Evolutionary conservation across 768 basidiomycete genomes (phyloP).

Genomic region (Psilocybe tampanensis): DNA sequence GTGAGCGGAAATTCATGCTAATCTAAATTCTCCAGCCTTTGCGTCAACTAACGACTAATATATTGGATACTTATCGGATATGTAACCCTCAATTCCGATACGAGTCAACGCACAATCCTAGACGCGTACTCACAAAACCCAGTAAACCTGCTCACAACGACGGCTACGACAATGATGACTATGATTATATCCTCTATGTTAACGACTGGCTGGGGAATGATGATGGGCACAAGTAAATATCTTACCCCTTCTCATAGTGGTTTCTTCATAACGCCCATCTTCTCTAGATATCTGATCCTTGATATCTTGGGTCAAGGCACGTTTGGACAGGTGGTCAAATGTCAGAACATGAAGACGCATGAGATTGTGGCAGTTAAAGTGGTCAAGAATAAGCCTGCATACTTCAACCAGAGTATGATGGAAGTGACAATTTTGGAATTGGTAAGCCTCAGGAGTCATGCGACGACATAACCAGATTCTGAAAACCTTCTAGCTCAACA

Average conservation of each 20-base stretch:
- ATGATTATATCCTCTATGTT: conserved; percentile 98
- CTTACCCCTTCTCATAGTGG: conserved; percentile 1
- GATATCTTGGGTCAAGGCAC: conserved; percentile 99
- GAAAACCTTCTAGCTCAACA: conserved; percentile 74
- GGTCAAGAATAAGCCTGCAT: conserved; percentile 99
- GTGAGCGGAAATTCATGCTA: conserved; percentile 10
- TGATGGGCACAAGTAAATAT: conserved; percentile 88
- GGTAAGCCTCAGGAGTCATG: conserved; percentile 54
- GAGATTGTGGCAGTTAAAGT: conserved; percentile 99
- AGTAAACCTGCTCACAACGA: conserved; percentile 96
- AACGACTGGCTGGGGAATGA: conserved; percentile 97
- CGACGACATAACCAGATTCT: conserved; percentile 1
- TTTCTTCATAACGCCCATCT: conserved; percentile 1
- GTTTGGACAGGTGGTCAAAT: conserved; percentile 99
- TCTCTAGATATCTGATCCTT: conserved; percentile 85
- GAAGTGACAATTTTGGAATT: conserved; percentile 97
- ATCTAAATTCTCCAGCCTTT: conserved; percentile 44
- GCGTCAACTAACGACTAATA: conserved; percentile 77
- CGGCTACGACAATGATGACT: conserved; percentile 98
- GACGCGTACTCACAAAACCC: conserved; percentile 96
- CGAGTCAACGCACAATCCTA: conserved; percentile 92
- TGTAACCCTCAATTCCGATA: conserved; percentile 97
- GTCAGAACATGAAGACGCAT: conserved; percentile 99
- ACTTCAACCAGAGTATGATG: conserved; percentile 99
- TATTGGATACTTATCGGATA: conserved; percentile 89